These are phyloP conservation scores for Mycosarcoma mackinlayi DNA, from an alignment of 1,284 basidiomycete genomes.

Conservation along the genomic window DNA sequence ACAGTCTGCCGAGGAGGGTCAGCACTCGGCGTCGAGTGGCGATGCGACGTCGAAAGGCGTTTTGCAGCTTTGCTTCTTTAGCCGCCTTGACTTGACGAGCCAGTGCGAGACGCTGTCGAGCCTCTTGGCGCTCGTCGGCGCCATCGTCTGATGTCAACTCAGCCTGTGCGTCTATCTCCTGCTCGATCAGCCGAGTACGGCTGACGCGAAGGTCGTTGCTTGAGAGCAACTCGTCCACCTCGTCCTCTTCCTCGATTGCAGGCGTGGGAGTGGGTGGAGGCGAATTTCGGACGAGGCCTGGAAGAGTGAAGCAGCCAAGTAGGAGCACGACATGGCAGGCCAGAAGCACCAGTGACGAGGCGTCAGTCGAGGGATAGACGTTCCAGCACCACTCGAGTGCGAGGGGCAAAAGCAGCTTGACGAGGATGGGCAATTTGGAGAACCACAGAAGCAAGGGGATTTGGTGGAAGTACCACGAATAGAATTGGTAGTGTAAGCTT, in stretches of 20 bases:
- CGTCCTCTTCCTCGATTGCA: constrained; percentile 17
- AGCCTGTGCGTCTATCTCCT: not conserved
- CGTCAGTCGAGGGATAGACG: constrained; percentile 50
- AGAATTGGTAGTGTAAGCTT: constrained; percentile 99
- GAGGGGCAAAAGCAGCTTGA: constrained; percentile 27
- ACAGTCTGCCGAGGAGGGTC: constrained; percentile 15
- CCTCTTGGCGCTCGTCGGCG: constrained; percentile 10
- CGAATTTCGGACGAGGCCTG: not conserved
- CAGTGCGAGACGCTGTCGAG: constrained; percentile 11
- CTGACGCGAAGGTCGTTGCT: constrained; percentile 3
- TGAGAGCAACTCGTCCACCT: constrained; percentile 27
- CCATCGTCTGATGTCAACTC: not conserved
- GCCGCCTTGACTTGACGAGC: constrained; percentile 18
- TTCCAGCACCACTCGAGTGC: constrained; percentile 59
- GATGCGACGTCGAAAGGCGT: constrained; percentile 37
- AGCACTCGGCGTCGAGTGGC: constrained; percentile 29
- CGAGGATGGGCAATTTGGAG: constrained; percentile 27
- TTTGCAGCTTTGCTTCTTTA: constrained; percentile 27
- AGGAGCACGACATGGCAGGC: constrained; percentile 44
- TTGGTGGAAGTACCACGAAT: constrained; percentile 95
- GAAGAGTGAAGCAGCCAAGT: constrained; percentile 38
- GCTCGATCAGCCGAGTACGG: not conserved
- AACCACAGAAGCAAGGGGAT: constrained; percentile 86
- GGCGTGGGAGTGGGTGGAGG: not conserved
- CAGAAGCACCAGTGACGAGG: constrained; percentile 50